These are phyloP conservation scores for Hapsidospora chrysogenum DNA, from an alignment of 495 filamentous ascomycete genomes.

Conservation along the genomic window DNA sequence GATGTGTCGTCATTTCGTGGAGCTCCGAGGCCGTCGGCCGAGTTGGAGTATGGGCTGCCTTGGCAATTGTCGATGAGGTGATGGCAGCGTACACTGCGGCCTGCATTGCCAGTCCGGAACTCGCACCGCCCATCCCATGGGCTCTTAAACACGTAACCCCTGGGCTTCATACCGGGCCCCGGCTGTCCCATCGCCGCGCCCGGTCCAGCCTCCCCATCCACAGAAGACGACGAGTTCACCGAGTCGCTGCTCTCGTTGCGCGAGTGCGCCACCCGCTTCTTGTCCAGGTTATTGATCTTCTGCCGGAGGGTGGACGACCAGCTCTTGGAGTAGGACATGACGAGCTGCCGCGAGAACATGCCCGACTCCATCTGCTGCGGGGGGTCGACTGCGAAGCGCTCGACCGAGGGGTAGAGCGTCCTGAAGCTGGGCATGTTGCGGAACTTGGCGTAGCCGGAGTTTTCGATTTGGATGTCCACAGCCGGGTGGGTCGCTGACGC, in stretches of 20 bases:
- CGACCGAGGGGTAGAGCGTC: slow-evolving; percentile 13
- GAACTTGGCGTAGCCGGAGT: slow-evolving; percentile 32
- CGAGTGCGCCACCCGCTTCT: slow-evolving; percentile 6
- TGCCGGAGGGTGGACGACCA: slow-evolving; percentile 22
- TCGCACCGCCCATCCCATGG: slow-evolving; percentile 79
- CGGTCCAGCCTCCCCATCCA: slow-evolving; percentile 6
- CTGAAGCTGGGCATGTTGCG: slow-evolving; percentile 22
- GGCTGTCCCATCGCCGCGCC: slow-evolving; percentile 20
- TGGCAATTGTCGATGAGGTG: slow-evolving; percentile 37
- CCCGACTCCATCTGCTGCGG: slow-evolving; percentile 1
- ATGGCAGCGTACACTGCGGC: slow-evolving; percentile 61
- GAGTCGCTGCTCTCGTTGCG: slow-evolving; percentile 20
- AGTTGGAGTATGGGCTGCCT: slow-evolving; percentile 18
- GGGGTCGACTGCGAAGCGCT: slow-evolving; percentile 13
- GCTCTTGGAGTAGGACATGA: slow-evolving; percentile 31
- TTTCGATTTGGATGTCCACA: slow-evolving; percentile 26
- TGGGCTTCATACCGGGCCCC: slow-evolving; percentile 25
- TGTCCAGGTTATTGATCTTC: slow-evolving; percentile 10
- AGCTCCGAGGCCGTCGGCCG: slow-evolving; percentile 8
- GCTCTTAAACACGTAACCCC: slow-evolving; percentile 51
- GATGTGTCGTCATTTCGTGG: slow-evolving; percentile 10
- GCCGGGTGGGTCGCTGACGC: slow-evolving; percentile 12
- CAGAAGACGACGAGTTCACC: slow-evolving; percentile 16
- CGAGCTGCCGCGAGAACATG: slow-evolving; percentile 29
- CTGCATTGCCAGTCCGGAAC: slow-evolving; percentile 58